phyloP scores from a whole-genome alignment of 441 rosid genomes.

The Euphorbia schlechtendalii region DNA sequence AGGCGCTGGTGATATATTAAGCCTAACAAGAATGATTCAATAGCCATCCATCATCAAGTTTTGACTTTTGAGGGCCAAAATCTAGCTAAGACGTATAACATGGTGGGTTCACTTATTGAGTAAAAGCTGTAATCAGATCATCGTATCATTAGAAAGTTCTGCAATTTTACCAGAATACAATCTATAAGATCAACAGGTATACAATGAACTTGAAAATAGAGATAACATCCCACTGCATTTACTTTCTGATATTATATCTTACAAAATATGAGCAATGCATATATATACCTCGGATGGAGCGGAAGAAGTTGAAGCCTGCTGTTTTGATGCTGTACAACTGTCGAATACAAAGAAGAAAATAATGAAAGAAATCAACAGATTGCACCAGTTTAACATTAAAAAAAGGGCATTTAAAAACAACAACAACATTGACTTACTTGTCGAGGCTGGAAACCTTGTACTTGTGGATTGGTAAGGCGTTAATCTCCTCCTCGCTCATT shows the following conservation, averaged over 20 bases:
- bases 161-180: too few relatives aligned
- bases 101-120: too few relatives aligned
- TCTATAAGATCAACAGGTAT: background rate
- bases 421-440: conserved; percentile 37
- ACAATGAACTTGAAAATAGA: background rate
- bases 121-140: too few relatives aligned
- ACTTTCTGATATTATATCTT: too few relatives aligned
- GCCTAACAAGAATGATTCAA: too few relatives aligned
- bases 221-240: background rate
- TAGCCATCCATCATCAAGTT: too few relatives aligned
- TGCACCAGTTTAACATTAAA: background rate
- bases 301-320: conserved; percentile 38
- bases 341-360: background rate
- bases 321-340: conserved; percentile 34
- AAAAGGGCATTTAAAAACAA: background rate
- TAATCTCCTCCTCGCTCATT: conserved; percentile 85
- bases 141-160: too few relatives aligned
- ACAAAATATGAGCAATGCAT: background rate
- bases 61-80: too few relatives aligned
- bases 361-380: conserved; percentile 7
- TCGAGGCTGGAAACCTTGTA: conserved; percentile 48
- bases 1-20: too few relatives aligned
- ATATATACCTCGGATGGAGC: conserved; percentile 37
- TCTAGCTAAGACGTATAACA: too few relatives aligned
- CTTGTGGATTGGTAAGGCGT: conserved; percentile 78